Conservation (phyloP, 2,329 filamentous ascomycete genomes). For the Beauveria scarabaeidicola region DNA sequence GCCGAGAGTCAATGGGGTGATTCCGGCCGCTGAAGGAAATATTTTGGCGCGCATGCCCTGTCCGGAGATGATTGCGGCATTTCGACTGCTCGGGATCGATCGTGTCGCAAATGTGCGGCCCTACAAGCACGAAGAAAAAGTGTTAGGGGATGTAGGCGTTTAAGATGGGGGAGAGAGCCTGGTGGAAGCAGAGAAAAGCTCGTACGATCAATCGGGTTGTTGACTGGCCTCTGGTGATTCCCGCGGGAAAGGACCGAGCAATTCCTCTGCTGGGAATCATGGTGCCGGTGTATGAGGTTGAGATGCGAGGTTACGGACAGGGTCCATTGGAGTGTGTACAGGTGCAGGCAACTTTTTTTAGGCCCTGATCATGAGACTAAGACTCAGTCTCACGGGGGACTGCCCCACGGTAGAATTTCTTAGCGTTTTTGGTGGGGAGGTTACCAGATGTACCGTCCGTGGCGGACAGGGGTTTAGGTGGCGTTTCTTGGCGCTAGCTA, state of each 20-base stretch:
- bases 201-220: constrained; percentile 22
- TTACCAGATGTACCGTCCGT: too few species aligned
- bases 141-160: background rate
- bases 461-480: too few species aligned
- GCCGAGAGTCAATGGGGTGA: constrained; percentile 23
- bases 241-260: constrained; percentile 29
- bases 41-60: background rate
- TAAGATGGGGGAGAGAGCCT: background rate
- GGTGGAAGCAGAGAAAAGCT: background rate
- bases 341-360: constrained; percentile 23
- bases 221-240: constrained; percentile 23
- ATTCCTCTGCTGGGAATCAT: constrained; percentile 40
- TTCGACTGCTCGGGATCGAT: constrained; percentile 16
- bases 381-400: too few species aligned
- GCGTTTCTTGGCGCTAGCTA: too few species aligned
- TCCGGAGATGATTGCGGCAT: constrained; percentile 12
- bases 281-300: constrained; percentile 18
- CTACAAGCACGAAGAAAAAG: constrained; percentile 17
- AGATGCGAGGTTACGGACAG: constrained; percentile 12
- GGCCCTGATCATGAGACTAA: too few species aligned
- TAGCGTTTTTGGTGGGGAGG: too few species aligned
- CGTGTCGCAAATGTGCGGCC: constrained; percentile 19
- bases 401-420: too few species aligned
- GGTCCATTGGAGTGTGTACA: constrained; percentile 14
- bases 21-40: constrained; percentile 10